phyloP scores from a whole-genome alignment of 768 basidiomycete genomes.

The Psilocybe subaeruginosa region DNA sequence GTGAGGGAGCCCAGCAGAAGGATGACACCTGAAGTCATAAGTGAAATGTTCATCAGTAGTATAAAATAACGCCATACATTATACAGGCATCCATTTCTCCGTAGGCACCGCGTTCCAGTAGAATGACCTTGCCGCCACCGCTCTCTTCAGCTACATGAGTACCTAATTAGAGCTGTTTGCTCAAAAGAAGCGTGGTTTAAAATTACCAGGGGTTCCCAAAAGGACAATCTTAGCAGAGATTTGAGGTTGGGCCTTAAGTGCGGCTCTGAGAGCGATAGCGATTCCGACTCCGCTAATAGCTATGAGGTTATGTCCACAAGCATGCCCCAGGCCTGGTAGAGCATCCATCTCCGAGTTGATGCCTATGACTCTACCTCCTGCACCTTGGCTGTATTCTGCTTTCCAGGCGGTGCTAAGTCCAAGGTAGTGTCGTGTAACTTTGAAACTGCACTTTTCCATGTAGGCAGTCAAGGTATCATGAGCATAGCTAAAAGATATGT shows the following conservation, averaged over 20 bases:
- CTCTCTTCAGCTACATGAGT: constrained; percentile 67
- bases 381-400: constrained; percentile 66
- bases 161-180: not conserved
- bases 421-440: constrained; percentile 71
- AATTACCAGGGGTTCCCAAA: constrained; percentile 74
- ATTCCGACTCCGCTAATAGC: constrained; percentile 77
- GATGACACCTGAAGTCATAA: constrained; percentile 64
- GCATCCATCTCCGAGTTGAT: constrained; percentile 85
- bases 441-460: constrained; percentile 69
- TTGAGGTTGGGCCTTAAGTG: constrained; percentile 57
- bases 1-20: constrained; percentile 55
- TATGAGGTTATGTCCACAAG: constrained; percentile 85
- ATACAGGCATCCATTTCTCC: constrained; percentile 80
- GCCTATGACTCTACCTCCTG: constrained; percentile 67
- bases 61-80: constrained; percentile 47
- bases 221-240: constrained; percentile 71
- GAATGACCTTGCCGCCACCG: constrained; percentile 75
- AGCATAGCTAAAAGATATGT: constrained; percentile 53
- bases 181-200: not conserved
- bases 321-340: constrained; percentile 59
- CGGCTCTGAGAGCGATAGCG: constrained; percentile 73
- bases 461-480: constrained; percentile 71
- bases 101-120: constrained; percentile 79
- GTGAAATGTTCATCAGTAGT: not conserved
- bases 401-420: constrained; percentile 78